Percentiles rank a stretch among this genome's conserved stretches.
phyloP scores from a whole-genome alignment of 2,329 filamentous ascomycete species.

The Nigrograna mackinnonii region DNA sequence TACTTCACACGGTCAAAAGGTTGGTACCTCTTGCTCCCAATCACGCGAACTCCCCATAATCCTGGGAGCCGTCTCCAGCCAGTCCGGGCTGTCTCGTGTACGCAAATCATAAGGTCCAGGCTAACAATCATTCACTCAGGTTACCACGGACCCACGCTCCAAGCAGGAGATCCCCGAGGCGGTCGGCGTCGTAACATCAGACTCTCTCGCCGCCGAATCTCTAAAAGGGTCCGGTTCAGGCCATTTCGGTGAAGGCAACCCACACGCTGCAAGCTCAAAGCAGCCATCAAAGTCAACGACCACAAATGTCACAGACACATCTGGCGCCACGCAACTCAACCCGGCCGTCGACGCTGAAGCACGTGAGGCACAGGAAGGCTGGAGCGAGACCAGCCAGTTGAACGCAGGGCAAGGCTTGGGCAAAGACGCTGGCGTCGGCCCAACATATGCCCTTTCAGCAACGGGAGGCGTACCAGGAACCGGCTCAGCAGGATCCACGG shows the following conservation, averaged over 20 bases:
- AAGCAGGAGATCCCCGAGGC: slow-evolving; percentile 62
- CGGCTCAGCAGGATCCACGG: slow-evolving; percentile 35
- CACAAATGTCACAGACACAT: slow-evolving; percentile 60
- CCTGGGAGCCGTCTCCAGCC: too few species aligned
- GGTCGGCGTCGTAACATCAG: slow-evolving; percentile 65
- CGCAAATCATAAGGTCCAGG: too few species aligned
- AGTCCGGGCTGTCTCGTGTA: too few species aligned
- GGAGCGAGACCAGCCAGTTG: slow-evolving; percentile 43
- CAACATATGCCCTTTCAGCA: slow-evolving; percentile 32
- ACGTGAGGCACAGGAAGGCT: slow-evolving; percentile 47
- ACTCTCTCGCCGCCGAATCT: slow-evolving; percentile 79
- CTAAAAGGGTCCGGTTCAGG: slow-evolving; percentile 63
- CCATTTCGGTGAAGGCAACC: slow-evolving; percentile 63
- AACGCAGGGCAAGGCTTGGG: slow-evolving; percentile 44
- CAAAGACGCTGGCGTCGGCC: slow-evolving; percentile 38
- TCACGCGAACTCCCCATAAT: slow-evolving; percentile 1
- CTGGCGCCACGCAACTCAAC: slow-evolving; percentile 54
- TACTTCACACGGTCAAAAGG: slow-evolving; percentile 12
- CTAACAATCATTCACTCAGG: slow-evolving; percentile 25
- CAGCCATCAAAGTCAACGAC: slow-evolving; percentile 59
- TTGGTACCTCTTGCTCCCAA: slow-evolving; percentile 4
- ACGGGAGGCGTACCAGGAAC: slow-evolving; percentile 44
- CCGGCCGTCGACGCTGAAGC: slow-evolving; percentile 51
- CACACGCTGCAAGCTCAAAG: slow-evolving; percentile 52
- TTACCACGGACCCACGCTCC: slow-evolving; percentile 53